Evolutionary conservation across 331 rosid species (phyloP), one percentile per base, ranked within the genome.

Genomic region (Erythrophleum ivorense): DNA sequence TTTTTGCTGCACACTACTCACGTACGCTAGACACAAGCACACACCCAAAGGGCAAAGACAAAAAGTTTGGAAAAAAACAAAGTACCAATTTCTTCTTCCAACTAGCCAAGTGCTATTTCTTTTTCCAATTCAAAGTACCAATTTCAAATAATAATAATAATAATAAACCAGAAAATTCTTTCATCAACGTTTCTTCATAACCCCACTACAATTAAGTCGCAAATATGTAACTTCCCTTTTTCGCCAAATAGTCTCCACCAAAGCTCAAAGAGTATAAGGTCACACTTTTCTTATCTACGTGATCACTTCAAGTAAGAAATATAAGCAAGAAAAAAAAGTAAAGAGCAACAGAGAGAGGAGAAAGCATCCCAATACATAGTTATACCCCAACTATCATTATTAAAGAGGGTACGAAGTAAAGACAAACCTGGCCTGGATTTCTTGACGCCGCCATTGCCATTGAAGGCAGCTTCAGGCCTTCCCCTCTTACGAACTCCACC

Each of bases 371-470:
- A 19, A 41, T 19, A 19, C 74, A 69, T 21, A 41, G 18, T 40
- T 66, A 11, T 43, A 69, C 54, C 2, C 18, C 15, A 45, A 24
- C 43, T 29, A 60, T 38, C 2, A 11, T 59, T 41, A 24, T 12
- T 9, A 3, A 24, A 21, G 41, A 70, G 75, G 33, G 58, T 12
- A 3, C 21, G 75, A n/a, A 50, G 62, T 6, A 54, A 55, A 48
- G 40, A 24, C 86, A 33, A 84, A 94, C 98, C 98, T 82, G 88
- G 86, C 71, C 83, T 85, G 76, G 79, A 86, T 87, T 86, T 91
- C 92, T 94, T 94, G 33, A 79, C 71, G 83, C 85, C 92, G 55
- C 91, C 98, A 88, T 92, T 94, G 76, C 90, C 94, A 76, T 94
- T 89, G 78, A 88, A 86, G 75, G 88, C 24, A 77, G 84, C 80